These are phyloP conservation scores for Leccinum fibrillosum DNA, from an alignment of 768 basidiomycete genomes.

Conservation along the genomic window DNA sequence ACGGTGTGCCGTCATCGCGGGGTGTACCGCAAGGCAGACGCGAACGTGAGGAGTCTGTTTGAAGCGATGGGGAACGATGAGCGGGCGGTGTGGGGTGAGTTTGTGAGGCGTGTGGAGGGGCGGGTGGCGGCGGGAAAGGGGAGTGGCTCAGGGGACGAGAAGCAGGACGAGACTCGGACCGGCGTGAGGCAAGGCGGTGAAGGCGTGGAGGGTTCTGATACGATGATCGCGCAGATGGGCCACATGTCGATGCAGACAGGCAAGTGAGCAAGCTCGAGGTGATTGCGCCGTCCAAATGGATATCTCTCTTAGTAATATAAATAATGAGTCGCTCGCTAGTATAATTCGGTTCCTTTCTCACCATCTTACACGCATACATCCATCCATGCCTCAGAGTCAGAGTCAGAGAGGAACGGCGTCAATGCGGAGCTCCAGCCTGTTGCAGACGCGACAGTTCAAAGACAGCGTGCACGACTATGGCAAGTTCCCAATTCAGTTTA, in stretches of 20 bases:
- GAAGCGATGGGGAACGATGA: conserved; percentile 53
- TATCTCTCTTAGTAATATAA: too few species aligned
- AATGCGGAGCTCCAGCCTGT: conserved; percentile 1
- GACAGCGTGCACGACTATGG: conserved; percentile 43
- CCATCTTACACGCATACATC: too few species aligned
- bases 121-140: conserved; percentile 32
- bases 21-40: conserved; percentile 58
- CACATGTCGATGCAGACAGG: conserved; percentile 20
- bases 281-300: too few species aligned
- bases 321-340: too few species aligned
- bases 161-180: conserved; percentile 15
- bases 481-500: conserved; percentile 15
- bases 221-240: conserved; percentile 18
- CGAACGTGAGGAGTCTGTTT: conserved; percentile 45
- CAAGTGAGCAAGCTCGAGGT: not conserved
- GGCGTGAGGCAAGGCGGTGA: not conserved
- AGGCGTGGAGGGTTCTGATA: conserved; percentile 5
- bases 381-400: conserved; percentile 1
- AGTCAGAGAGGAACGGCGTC: not conserved
- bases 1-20: conserved; percentile 72
- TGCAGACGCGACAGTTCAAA: conserved; percentile 30
- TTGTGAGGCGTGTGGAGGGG: conserved; percentile 61
- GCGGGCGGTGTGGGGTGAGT: conserved; percentile 65
- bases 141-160: conserved; percentile 23
- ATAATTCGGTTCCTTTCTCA: too few species aligned